A percentile compares a stretch with the other conserved stretches of the same genome.
These are phyloP conservation scores for Tricholoma matsutake DNA, from an alignment of 768 basidiomycete genomes.

Conservation along the genomic window DNA sequence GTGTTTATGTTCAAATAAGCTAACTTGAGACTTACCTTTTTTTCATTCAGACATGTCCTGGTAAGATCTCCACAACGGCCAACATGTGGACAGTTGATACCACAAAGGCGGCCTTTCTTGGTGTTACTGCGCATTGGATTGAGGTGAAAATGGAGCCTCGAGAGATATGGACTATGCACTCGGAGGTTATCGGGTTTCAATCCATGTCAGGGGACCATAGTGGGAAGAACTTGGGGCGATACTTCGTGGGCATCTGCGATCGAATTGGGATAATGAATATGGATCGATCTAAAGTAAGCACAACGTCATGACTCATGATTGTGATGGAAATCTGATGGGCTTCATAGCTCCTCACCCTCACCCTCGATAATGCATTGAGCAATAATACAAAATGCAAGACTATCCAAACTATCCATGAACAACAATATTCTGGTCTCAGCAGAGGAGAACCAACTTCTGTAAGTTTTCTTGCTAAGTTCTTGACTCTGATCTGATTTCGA, in stretches of 20 bases:
- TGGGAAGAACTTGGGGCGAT: conserved; percentile 25
- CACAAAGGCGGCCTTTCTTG: conserved; percentile 9
- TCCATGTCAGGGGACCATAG: conserved; percentile 19
- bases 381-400: conserved; percentile 10
- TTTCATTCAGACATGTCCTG: conserved; percentile 11
- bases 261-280: conserved; percentile 20
- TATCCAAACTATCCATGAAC: conserved; percentile 12
- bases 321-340: not conserved
- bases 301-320: not conserved
- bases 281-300: conserved; percentile 20
- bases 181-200: conserved; percentile 21
- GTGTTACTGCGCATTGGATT: conserved; percentile 25
- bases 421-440: not conserved
- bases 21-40: not conserved
- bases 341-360: conserved; percentile 16
- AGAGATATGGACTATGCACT: conserved; percentile 19
- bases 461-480: too few relatives aligned
- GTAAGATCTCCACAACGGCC: conserved; percentile 13
- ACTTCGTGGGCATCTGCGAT: conserved; percentile 21
- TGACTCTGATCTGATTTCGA: too few relatives aligned
- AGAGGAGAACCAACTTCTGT: too few relatives aligned
- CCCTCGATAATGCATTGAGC: conserved; percentile 17
- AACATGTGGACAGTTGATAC: conserved; percentile 1
- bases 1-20: not conserved
- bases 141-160: not conserved